phyloP scores from a whole-genome alignment of 2,329 filamentous ascomycete species.

The Aspergillus ustus region DNA sequence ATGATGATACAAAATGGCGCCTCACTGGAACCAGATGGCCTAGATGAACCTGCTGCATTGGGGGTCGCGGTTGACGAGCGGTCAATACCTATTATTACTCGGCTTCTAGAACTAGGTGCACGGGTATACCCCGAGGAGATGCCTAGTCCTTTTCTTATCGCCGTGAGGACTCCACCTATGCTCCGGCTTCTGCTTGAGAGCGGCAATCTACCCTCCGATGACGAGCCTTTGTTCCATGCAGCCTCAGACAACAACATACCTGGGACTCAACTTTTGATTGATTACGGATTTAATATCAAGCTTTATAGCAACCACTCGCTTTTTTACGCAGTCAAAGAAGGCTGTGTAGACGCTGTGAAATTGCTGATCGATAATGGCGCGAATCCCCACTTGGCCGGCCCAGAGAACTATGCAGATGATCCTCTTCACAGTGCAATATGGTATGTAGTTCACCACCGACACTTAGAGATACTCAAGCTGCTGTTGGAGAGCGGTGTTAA shows the following conservation, averaged over 20 bases:
- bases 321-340: conserved; percentile 7
- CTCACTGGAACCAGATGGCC: not conserved
- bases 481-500: conserved; percentile 8
- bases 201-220: too few relatives aligned
- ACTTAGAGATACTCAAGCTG: conserved; percentile 9
- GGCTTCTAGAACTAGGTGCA: too few relatives aligned
- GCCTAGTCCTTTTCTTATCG: too few relatives aligned
- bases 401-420: not conserved
- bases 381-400: not conserved
- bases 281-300: conserved; percentile 1
- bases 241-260: too few relatives aligned
- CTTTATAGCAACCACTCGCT: conserved; percentile 2
- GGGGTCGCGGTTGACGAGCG: too few relatives aligned
- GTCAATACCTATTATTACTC: too few relatives aligned
- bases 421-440: not conserved
- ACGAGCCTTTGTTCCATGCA: too few relatives aligned
- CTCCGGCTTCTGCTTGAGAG: too few relatives aligned
- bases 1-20: not conserved
- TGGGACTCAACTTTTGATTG: too few relatives aligned
- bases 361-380: conserved; percentile 15
- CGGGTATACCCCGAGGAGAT: too few relatives aligned
- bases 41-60: too few relatives aligned
- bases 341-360: conserved; percentile 1
- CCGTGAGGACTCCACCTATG: too few relatives aligned
- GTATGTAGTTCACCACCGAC: conserved; percentile 1